Base-by-base conservation (phyloP, 768 basidiomycete species). In the Flagelloscypha sp. region DNA sequence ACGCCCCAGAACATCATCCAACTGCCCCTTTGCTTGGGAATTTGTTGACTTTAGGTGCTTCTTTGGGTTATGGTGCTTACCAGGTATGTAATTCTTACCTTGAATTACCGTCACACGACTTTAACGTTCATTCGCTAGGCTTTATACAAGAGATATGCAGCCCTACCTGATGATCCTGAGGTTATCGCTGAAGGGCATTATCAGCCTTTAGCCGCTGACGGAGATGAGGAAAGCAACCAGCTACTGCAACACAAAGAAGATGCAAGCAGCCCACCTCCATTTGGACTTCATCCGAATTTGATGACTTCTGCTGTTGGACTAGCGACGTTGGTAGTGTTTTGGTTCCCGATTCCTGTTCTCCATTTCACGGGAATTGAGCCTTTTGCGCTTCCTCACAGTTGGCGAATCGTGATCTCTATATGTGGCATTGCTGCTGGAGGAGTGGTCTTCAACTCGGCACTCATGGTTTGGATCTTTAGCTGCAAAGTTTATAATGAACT, bases 231-330 rank as follows among this genome's bases (percentile, higher is more conserved):
- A 5, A 27, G 21, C 22, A 45, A 10, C 30, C 28, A 27, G 34
- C 35, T 31, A 38, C 33, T 29, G 41, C 33, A 35, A 40, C 51
- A 44, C 25, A 31, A 38, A 5, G 49, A 62, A 8, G 55, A 64
- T 22, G 55, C 59, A 19, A 52, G 68, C 22, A 68, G 73, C 42
- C 69, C 75, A 2, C 78, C 82, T 0, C 87, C 89, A 4, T 85
- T 92, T 43, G 89, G 87, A 15, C 64, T 95, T 12, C 73, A 92
- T 57, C 69, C 93, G 20, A 94, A 93, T 49, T 56, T 88, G 36
- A 48, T 94, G 30, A 90, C 86, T 2, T 76, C 80, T 17, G 58
- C 71, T 33, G 79, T 94, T n/a, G 93, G 93, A 6, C 43, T 88
- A 7, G 69, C 71, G 36, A 97, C 90, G 0, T 49, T 83, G 12